Evolutionary conservation across 192 early-diverging fungal genomes (phyloP).

Genomic region (Coemansia sp.): DNA sequence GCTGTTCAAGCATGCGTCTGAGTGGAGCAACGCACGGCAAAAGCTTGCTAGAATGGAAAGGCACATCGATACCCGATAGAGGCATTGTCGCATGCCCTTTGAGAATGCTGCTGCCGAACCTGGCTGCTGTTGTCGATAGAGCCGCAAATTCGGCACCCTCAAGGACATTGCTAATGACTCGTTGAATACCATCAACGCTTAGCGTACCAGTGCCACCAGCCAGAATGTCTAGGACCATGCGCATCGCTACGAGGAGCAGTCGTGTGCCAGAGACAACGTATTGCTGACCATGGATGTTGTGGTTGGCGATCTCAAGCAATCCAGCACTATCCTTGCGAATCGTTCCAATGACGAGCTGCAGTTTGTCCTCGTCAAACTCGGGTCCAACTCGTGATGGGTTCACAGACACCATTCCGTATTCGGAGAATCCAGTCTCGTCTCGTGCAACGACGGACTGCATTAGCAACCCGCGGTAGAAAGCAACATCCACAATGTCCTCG

Average conservation of each 20-base stretch:
- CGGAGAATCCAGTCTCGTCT: slow-evolving; percentile 71
- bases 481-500: slow-evolving; percentile 6
- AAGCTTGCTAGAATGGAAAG: slow-evolving; percentile 85
- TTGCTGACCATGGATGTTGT: too few relatives aligned
- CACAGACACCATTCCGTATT: slow-evolving; percentile 92
- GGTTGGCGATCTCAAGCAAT: too few relatives aligned
- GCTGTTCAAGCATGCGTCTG: slow-evolving; percentile 73
- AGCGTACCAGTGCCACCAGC: too few relatives aligned
- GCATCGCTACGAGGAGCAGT: too few relatives aligned
- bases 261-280: too few relatives aligned
- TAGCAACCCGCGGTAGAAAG: slow-evolving; percentile 58
- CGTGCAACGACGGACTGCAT: slow-evolving; percentile 92
- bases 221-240: too few relatives aligned
- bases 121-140: not conserved
- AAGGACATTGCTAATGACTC: slow-evolving; percentile 69
- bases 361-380: slow-evolving; percentile 63
- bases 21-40: slow-evolving; percentile 76
- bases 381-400: slow-evolving; percentile 74
- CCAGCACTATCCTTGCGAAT: slow-evolving; percentile 64
- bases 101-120: not conserved
- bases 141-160: slow-evolving; percentile 30
- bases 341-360: not conserved
- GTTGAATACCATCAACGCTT: slow-evolving; percentile 48
- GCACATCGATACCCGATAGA: slow-evolving; percentile 89
- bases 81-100: slow-evolving; percentile 73